Evolutionary conservation across 768 basidiomycete species (phyloP).

Genomic region (Lepiota venenata): DNA sequence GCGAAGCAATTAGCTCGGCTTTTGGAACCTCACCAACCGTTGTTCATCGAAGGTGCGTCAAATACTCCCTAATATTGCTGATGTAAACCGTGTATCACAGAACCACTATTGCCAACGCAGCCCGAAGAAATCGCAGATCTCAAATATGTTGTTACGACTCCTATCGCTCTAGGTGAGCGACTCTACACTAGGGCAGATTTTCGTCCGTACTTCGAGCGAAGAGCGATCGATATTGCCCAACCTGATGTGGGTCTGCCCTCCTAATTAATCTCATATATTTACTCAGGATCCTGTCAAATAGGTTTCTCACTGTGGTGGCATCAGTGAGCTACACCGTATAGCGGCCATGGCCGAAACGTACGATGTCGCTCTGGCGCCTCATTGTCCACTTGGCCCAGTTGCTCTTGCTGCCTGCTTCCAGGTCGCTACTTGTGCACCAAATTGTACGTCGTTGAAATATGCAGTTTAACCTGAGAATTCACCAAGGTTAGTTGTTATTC

Average conservation of each 20-base stretch:
- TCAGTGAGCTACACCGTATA: conserved; percentile 54
- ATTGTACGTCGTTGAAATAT: conserved; percentile 38
- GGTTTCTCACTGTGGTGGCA: conserved; percentile 61
- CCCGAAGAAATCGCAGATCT: conserved; percentile 61
- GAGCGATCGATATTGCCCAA: conserved; percentile 67
- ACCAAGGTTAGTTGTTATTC: conserved; percentile 43
- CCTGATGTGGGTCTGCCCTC: conserved; percentile 46
- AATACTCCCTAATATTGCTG: neutral
- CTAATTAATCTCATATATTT: neutral
- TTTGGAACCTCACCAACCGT: conserved; percentile 54
- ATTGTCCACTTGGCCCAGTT: conserved; percentile 70
- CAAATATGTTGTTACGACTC: conserved; percentile 48
- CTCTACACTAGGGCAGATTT: conserved; percentile 62
- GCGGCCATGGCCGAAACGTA: conserved; percentile 62
- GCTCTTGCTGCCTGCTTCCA: conserved; percentile 71
- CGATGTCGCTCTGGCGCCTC: conserved; percentile 69
- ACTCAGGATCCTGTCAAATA: conserved; percentile 14
- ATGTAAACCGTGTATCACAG: conserved; percentile 21
- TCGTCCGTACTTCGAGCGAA: conserved; percentile 59
- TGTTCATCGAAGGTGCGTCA: conserved; percentile 61
- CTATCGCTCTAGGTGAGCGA: conserved; percentile 62
- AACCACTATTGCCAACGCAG: conserved; percentile 58
- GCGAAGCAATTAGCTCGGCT: conserved; percentile 63
- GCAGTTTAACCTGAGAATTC: conserved; percentile 2
- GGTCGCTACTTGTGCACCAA: conserved; percentile 53